Base-by-base conservation (phyloP, 2,329 filamentous ascomycete genomes). In the Beauveria australis region DNA sequence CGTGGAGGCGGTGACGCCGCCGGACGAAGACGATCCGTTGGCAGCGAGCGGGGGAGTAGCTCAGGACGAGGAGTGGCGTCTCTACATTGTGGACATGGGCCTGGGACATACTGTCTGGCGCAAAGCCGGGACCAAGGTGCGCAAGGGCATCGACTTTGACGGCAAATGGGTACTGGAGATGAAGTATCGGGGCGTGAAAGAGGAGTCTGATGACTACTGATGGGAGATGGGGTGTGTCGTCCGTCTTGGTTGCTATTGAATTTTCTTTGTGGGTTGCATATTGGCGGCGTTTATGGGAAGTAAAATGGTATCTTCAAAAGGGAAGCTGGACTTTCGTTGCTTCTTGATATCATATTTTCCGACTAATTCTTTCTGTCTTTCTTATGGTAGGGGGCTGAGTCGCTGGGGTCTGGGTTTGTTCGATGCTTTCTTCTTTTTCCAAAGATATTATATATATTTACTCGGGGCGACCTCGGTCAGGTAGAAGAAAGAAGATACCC, bases 101-200 rank as follows among this genome's bases (percentile, higher is more conserved):
- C 83, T 97, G 16, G 87, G 86, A 2, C 87, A 90, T 61, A 84
- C 89, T 4, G 90, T 92, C 3, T 95, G 92, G 89, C 88, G 88
- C 69, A 91, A 91, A 71, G 89, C 89, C 1, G 89, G 90, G 2
- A 91, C 89, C 5, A 87, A 89, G 70, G 84, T 91, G 55, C 85
- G 92, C 22, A 87, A 90, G 65, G 92, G 92, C 0, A 88, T 97
- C 60, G 91, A 92, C 67, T 97, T 97, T 78, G 91, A 91, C 26
- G 86, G 87, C 62, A 84, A 87, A 65, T 97, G 93, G 93, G 86
- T 94, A 64, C 80, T 95, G 16, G 85, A 88, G 67, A 83, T 94
- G 74, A 76, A 73, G 62, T 83, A 82, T 63, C 75, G 76, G 22
- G 75, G 76, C 43, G 65, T 67, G 3, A 66, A 69, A 24, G 68